Base-by-base conservation (phyloP, 2,329 filamentous ascomycete species). In the Graphiopsis chlorocephala region DNA sequence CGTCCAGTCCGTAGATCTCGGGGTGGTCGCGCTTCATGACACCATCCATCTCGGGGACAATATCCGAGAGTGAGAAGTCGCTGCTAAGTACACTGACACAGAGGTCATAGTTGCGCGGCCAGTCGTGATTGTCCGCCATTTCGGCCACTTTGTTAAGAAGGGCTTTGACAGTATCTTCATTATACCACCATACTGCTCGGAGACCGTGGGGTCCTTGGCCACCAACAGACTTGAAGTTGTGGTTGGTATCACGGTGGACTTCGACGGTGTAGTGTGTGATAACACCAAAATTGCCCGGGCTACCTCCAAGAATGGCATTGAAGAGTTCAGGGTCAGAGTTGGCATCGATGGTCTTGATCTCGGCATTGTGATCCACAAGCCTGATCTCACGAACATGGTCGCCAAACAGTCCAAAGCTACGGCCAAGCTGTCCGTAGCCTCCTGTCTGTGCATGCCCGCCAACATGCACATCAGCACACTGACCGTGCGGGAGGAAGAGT, bases 391-490 rank as follows among this genome's bases (percentile, higher is more conserved):
- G 61, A 17, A 76, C 70, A 42, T 76, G 72, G 52, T 76, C 74
- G 17, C 72, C 72, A 55, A 76, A 69, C 11, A 76, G 68, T 4
- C 74, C 74, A 48, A 84, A 83, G 67, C 79, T 80, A 6, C 81
- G 79, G 4, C 72, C 79, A 0, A 83, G 72, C 64, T 82, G 80
- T 1, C 81, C 81, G 58, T 81, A 83, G 3, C 82, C 82, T 42
- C 81, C 81, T 0, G 80, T 81, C 66, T 83, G 80, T 0, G 75
- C 80, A 65, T 83, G 81, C 0, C 82, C 82, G 7, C 82, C 82
- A 0, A 82, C 69, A 56, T 78, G 78, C 3, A 83, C 81, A 23
- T 78, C 76, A 4, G 76, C 76, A 58, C 82, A 83, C 58, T 83
- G 80, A 0, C 81, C 81, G 10, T 79, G 76, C 3, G 81, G 80